These are phyloP conservation scores for Astragalus glycyphyllos DNA, from an alignment of 306 rosid genomes.

Conservation along the genomic window DNA sequence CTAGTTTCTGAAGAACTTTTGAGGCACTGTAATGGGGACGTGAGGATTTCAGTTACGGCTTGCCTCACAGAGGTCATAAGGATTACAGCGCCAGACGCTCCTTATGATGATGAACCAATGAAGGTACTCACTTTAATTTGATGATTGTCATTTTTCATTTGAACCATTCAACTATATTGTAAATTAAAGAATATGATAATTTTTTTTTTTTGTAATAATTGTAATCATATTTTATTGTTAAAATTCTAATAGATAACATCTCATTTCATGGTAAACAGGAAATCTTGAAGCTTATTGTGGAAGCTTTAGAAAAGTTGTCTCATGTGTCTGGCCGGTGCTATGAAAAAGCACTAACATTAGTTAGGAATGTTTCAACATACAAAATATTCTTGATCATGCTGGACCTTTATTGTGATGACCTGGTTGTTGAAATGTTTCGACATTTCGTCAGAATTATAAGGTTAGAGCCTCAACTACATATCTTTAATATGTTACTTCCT, in stretches of 20 bases:
- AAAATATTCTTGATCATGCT: constrained; percentile 75
- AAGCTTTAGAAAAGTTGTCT: constrained; percentile 65
- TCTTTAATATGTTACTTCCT: constrained; percentile 36
- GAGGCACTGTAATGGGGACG: constrained; percentile 56
- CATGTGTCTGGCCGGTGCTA: constrained; percentile 55
- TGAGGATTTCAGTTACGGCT: constrained; percentile 59
- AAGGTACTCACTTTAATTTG: constrained; percentile 58
- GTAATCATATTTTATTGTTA: constrained; percentile 17
- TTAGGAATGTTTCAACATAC: constrained; percentile 58
- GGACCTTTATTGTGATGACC: constrained; percentile 77
- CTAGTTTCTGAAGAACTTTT: constrained; percentile 59
- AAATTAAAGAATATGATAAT: constrained; percentile 24
- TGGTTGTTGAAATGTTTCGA: constrained; percentile 73
- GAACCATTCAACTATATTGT: constrained; percentile 13
- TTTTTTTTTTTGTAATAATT: background rate
- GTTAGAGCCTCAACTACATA: constrained; percentile 49
- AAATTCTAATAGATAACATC: constrained; percentile 20
- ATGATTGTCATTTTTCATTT: constrained; percentile 22
- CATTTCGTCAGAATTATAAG: constrained; percentile 59
- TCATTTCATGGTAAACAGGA: constrained; percentile 58
- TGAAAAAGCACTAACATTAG: constrained; percentile 56
- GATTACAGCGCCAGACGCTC: constrained; percentile 82
- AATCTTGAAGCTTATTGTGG: constrained; percentile 64
- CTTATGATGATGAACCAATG: constrained; percentile 73
- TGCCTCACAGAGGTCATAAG: constrained; percentile 73